Evolutionary conservation across 208 protist species (phyloP).

Genomic region (Angomonas deanei): DNA sequence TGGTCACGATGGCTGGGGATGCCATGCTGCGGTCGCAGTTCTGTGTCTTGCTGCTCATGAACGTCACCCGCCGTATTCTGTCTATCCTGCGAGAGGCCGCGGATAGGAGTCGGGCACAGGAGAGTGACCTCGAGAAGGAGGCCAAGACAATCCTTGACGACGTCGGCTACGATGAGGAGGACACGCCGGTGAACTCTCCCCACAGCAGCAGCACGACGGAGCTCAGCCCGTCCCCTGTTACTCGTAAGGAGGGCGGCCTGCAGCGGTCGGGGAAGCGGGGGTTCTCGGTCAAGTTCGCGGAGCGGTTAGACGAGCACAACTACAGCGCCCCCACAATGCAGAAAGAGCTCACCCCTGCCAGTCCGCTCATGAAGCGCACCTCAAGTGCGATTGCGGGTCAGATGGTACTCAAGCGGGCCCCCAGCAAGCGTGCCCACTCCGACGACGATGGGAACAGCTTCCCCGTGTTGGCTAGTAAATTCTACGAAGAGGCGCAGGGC

Average conservation of each 20-base stretch:
- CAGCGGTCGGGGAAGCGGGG: neutral
- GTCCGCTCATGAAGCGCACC: constrained; percentile 29
- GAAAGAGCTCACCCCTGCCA: neutral
- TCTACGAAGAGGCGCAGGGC: constrained; percentile 52
- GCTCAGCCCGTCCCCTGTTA: neutral
- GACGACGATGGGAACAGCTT: constrained; percentile 25
- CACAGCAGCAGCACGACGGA: neutral
- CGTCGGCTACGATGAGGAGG: constrained; percentile 5
- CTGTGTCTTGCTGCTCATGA: constrained; percentile 68
- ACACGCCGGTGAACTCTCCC: neutral
- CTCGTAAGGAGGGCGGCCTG: neutral
- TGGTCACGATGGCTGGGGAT: constrained; percentile 54
- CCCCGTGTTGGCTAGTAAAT: constrained; percentile 40
- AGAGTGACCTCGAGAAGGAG: constrained; percentile 39
- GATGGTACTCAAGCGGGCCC: constrained; percentile 55
- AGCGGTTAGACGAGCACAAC: neutral
- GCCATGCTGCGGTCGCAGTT: constrained; percentile 64
- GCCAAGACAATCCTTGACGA: constrained; percentile 31
- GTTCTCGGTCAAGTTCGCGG: neutral
- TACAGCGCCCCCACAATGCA: neutral
- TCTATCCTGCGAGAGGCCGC: constrained; percentile 68
- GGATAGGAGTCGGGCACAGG: constrained; percentile 29
- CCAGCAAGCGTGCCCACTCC: constrained; percentile 24
- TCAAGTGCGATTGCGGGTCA: constrained; percentile 64
- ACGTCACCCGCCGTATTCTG: constrained; percentile 79